A percentile compares a stretch with the other conserved stretches of the same genome.
Evolutionary conservation across 1,284 basidiomycete species (phyloP).

Genomic region (Cerioporus squamosus): DNA sequence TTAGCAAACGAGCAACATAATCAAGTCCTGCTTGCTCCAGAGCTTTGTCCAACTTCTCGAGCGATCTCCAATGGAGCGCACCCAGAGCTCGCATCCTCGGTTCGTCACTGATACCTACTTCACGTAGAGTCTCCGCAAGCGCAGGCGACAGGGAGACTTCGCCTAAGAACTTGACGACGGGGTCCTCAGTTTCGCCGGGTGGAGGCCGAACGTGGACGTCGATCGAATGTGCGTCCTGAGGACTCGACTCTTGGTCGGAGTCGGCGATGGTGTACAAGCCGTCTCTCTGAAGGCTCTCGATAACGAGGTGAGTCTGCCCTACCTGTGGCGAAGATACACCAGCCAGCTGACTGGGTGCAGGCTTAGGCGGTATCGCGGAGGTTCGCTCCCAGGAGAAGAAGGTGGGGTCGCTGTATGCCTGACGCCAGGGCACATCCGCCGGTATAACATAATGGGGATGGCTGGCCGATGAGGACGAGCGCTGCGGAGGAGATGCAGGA

Average conservation of each 20-base stretch:
- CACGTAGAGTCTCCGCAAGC: not conserved
- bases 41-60: not conserved
- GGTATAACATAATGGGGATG: too few relatives aligned
- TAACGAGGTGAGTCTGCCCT: too few relatives aligned
- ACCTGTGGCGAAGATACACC: too few relatives aligned
- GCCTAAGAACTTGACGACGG: not conserved
- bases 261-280: not conserved
- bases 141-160: not conserved
- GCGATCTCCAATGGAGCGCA: not conserved
- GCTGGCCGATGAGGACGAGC: too few relatives aligned
- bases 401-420: too few relatives aligned
- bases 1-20: not conserved
- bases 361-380: too few relatives aligned
- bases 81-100: not conserved
- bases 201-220: not conserved
- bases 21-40: not conserved
- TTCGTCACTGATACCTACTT: slow-evolving; percentile 1
- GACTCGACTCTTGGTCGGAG: not conserved
- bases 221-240: too few relatives aligned
- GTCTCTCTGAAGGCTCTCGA: not conserved
- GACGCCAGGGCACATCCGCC: too few relatives aligned
- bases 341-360: too few relatives aligned
- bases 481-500: too few relatives aligned
- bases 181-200: not conserved
- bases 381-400: too few relatives aligned